Evolutionary conservation across 768 basidiomycete genomes (phyloP).

Genomic region (Kwoniella europaea): DNA sequence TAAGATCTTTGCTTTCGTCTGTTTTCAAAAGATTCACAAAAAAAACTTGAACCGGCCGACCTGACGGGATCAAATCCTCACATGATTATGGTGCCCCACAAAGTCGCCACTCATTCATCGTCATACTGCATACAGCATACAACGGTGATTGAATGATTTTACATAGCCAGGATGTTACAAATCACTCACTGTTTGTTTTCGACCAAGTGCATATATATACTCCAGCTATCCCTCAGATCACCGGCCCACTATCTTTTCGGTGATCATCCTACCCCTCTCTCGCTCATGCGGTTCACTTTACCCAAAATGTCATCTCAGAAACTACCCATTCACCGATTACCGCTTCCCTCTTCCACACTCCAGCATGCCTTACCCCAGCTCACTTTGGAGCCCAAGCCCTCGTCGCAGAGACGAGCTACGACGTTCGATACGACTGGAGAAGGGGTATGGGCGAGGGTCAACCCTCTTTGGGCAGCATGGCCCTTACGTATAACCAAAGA

Average conservation of each 20-base stretch:
- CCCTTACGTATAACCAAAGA: slow-evolving; percentile 73
- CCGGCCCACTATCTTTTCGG: not conserved
- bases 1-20: slow-evolving; percentile 12
- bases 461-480: slow-evolving; percentile 80
- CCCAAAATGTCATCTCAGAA: slow-evolving; percentile 31
- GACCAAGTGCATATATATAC: not conserved
- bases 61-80: not conserved
- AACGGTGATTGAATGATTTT: not conserved
- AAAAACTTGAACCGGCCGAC: not conserved
- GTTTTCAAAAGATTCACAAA: not conserved
- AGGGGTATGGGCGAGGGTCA: slow-evolving; percentile 61
- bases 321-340: slow-evolving; percentile 43
- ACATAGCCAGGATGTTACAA: not conserved
- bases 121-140: not conserved
- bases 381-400: slow-evolving; percentile 36
- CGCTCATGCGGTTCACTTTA: slow-evolving; percentile 17
- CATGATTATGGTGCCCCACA: slow-evolving; percentile 18
- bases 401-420: slow-evolving; percentile 50
- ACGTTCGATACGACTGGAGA: slow-evolving; percentile 42
- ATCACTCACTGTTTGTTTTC: no score
- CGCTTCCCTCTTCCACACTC: slow-evolving; percentile 36
- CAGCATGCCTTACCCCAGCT: slow-evolving; percentile 37
- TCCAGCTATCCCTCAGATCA: not conserved
- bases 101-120: not conserved
- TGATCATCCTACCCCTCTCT: not conserved